Base-by-base conservation (phyloP, 371 early-diverging fungal genomes). In the Sporodiniella umbellata region DNA sequence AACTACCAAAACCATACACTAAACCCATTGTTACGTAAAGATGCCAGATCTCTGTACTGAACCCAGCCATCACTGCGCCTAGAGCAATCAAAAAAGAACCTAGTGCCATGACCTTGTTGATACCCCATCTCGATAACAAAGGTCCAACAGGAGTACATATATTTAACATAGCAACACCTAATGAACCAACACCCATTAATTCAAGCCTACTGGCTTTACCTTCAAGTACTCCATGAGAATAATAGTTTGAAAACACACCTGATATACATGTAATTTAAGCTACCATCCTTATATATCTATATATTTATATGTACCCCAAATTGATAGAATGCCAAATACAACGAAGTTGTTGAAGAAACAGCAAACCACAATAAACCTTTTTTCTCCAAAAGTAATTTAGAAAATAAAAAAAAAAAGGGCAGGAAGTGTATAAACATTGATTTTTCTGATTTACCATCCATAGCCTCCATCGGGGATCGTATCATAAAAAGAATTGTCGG, bases 21-120 rank as follows among this genome's bases (percentile, higher is more conserved):
- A 80, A 33, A 42, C 80, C 67, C 22, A 79, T 77, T 8, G 77
- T 69, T 7, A 83, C 53, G 47, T 77, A 81, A 17, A 83, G 58
- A 25, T 80, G 81, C 84, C 84, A 83, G 1, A 72, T 52, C 46
- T 70, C 55, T 7, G 58, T 61, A 44, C 66, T 71, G 40, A 70
- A 79, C 0, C 70, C 73, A 28, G 78, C 66, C 2, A 80, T 57
- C 23, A 78, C 59, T 12, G 80, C 53, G 24, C 80, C 75, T 4
- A 76, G 60, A 3, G 70, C 58, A 68, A 79, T 61, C 25, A 80
- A 38, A 28, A 78, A 42, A 23, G 62, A 67, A 0, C 83, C 83
- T 12, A 72, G 31, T 1, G 60, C 28, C 51, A 75, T 66, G 0
- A 64, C 44, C 18, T 55, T 19, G 8, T 68, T 61, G 19, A 68